These are phyloP conservation scores for Peronospora destructor DNA, from an alignment of 352 stramenopile species.

Conservation along the genomic window DNA sequence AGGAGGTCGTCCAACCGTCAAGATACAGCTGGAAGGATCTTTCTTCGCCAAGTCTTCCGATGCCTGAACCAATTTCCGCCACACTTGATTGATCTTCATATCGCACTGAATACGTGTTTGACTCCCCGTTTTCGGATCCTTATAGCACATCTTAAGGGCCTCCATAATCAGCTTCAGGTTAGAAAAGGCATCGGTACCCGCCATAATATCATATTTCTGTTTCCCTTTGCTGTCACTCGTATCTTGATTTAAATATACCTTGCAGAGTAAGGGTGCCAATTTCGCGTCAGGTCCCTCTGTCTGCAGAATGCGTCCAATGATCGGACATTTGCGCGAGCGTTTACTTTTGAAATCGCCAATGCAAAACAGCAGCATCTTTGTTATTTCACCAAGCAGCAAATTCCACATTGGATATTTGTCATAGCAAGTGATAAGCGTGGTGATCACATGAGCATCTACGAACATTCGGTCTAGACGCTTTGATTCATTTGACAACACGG, in stretches of 20 bases:
- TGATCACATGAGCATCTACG: conserved; percentile 59
- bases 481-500: conserved; percentile 70
- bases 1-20: conserved; percentile 37
- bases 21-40: conserved; percentile 53
- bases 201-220: conserved; percentile 33
- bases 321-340: conserved; percentile 68
- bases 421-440: conserved; percentile 68
- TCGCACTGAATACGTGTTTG: conserved; percentile 59
- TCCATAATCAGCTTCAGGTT: conserved; percentile 82
- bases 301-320: conserved; percentile 62
- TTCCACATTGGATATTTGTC: conserved; percentile 78
- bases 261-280: conserved; percentile 53
- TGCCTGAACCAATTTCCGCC: conserved; percentile 46
- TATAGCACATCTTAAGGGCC: conserved; percentile 70
- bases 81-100: conserved; percentile 43
- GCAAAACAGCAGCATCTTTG: conserved; percentile 80
- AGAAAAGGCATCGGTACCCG: conserved; percentile 58
- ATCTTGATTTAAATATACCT: conserved; percentile 44
- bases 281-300: conserved; percentile 45
- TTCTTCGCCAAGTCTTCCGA: conserved; percentile 43
- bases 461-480: conserved; percentile 83
- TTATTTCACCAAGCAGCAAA: conserved; percentile 72
- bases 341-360: conserved; percentile 86
- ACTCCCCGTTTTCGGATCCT: conserved; percentile 61
- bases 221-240: conserved; percentile 23